Percentiles rank a stretch among this genome's conserved stretches.
Evolutionary conservation across 78 protist species (phyloP).

Genomic region (Polysphondylium violaceum): DNA sequence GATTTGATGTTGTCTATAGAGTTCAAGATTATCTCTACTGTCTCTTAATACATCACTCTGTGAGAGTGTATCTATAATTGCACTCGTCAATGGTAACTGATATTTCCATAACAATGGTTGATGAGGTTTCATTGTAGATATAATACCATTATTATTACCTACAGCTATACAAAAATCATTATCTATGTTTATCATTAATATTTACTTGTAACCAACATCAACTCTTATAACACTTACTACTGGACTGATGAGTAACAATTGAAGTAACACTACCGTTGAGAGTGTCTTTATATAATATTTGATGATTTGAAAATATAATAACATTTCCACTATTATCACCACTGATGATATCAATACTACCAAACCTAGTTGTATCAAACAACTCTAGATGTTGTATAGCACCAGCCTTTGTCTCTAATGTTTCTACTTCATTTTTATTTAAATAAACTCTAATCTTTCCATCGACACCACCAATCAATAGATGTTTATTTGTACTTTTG

Average conservation of each 20-base stretch:
- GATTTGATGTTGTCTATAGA: not conserved
- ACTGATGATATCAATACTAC: constrained; percentile 43
- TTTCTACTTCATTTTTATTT: constrained; percentile 29
- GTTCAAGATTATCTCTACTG: not conserved
- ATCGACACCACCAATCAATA: constrained; percentile 60
- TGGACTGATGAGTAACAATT: constrained; percentile 31
- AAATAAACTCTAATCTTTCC: constrained; percentile 54
- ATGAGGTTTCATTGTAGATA: constrained; percentile 60
- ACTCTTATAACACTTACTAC: constrained; percentile 18
- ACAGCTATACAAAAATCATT: constrained; percentile 53
- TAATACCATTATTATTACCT: constrained; percentile 48
- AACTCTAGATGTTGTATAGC: constrained; percentile 37
- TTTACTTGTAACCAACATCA: not conserved
- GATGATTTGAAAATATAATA: constrained; percentile 70
- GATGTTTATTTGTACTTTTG: constrained; percentile 45
- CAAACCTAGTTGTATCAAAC: constrained; percentile 57
- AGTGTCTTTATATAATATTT: constrained; percentile 57
- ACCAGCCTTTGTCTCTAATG: constrained; percentile 55
- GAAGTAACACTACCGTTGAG: constrained; percentile 17
- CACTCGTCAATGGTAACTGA: constrained; percentile 20
- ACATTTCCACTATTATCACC: constrained; percentile 66
- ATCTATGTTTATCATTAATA: constrained; percentile 2
- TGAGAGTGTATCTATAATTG: not conserved
- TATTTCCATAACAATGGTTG: constrained; percentile 55
- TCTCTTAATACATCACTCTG: not conserved